Evolutionary conservation across 1,284 basidiomycete genomes (phyloP), one percentile per base, ranked within the genome.

Genomic region (Cutaneotrichosporon sp.): DNA sequence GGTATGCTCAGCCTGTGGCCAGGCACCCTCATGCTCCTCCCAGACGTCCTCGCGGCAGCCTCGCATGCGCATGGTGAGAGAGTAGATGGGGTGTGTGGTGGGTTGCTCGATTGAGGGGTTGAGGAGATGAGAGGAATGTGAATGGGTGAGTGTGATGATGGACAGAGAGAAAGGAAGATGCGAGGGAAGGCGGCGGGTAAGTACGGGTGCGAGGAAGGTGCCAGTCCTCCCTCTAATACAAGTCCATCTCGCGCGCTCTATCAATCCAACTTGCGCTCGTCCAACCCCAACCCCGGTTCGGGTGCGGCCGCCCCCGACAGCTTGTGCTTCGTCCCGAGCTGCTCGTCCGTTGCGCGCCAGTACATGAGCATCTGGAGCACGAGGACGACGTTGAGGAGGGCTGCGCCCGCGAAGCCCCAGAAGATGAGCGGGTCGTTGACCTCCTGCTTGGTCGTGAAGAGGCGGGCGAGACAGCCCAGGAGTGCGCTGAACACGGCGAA

Each of bases 401-500:
- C 84, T 0, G 91, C 91, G 18, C 92, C 83, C 0, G 84, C 86
- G 73, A 93, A 97, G 43, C 91, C 90, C 53, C 89, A 87, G 36
- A 87, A 82, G 61, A 97, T 85, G 65, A 95, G 82, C 4, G 76
- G 68, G 78, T 97, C 94, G 58, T 87, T 86, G 61, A 95, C 87
- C 77, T 97, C 94, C 45, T 88, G 88, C 8, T 87, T 83, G 7
- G 91, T 95, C 1, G 94, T 97, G 81, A 93, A 97, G 18, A 97
- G 80, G 46, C 94, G 84, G 0, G 92, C 94, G 46, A 92, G 81
- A 77, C 92, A 95, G 20, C 93, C 94, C 1, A 84, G 83, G 51
- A 95, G 90, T 20, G 90, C 76, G 59, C 77, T 85, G 72, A 90
- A 82, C 29, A 97, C 90, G 18, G 92, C 91, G 72, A 97, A 90